Base-by-base conservation (phyloP, 2,329 filamentous ascomycete genomes). In the Shiraia sp. region DNA sequence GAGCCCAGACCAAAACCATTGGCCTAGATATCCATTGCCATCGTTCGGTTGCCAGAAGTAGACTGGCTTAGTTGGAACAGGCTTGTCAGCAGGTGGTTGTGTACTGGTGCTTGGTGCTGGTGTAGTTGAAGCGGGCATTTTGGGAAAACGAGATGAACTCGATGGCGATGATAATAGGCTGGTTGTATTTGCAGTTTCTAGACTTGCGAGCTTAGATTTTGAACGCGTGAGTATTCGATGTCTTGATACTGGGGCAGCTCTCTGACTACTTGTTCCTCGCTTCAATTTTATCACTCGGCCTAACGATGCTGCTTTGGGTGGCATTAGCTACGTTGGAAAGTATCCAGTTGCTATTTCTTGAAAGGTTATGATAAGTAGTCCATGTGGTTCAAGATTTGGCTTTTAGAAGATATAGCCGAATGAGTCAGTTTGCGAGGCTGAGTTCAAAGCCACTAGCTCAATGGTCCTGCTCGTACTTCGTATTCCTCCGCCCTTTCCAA, bases 1-100 rank as follows among this genome's bases (percentile, higher is more conserved):
- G 42, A 83, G 86, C 2, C 73, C 65, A 13, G 69, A 74, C 36
- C 68, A 55, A 57, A 80, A 82, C 82, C 82, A 86, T 66, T 87
- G 82, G 0, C 77, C 81, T n/a, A 86, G 72, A 65, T 75, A 83
- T 28, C 80, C 81, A 23, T 76, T 36, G n/a, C 25, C 45, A 24
- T 59, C 38, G 26, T 56, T n/a, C 1, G 59, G 57, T 6, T 41
- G 40, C 55, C 55, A 63, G 51, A 66, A 66, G 48, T 60, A 66
- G 29, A 62, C 45, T 1, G 61, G 59, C 12, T 23, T 15, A 12
- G 31, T 26, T 28, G 22, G 16, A 10, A 8, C 4, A 14, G 38
- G 2, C 12, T 14, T 22, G 12, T 5, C 2, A 4, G 13, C 8
- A 4, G 30, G 13, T 30, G 32, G 10, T 27, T 26, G 22, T 2